phyloP scores from a whole-genome alignment of 257 asterid genomes.

The Scutellaria baicalensis region DNA sequence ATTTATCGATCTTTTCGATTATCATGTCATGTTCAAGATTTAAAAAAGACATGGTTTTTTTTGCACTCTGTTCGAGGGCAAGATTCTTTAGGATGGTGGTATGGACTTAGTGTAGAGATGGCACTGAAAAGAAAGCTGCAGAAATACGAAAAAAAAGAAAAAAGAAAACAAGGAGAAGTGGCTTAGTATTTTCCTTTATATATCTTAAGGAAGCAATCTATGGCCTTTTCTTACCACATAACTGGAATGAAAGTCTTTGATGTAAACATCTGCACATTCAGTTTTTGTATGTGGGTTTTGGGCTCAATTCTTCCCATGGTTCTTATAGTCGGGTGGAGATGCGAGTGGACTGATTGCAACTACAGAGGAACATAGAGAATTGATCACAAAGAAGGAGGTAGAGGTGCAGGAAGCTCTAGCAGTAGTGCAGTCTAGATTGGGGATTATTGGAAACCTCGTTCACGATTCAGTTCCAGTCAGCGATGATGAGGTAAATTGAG shows the following conservation, averaged over 20 bases:
- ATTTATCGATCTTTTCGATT: neutral
- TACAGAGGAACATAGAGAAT: slow-evolving; percentile 48
- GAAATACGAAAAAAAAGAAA: neutral
- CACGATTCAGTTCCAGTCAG: slow-evolving; percentile 79
- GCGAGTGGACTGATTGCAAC: slow-evolving; percentile 37
- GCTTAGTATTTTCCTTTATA: neutral
- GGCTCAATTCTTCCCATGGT: neutral
- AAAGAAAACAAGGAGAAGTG: neutral
- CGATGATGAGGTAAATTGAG: slow-evolving; percentile 52
- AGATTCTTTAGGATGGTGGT: neutral
- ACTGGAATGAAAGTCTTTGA: neutral
- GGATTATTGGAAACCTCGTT: slow-evolving; percentile 67
- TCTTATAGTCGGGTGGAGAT: slow-evolving; percentile 45
- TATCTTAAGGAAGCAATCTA: neutral
- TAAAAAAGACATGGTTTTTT: neutral
- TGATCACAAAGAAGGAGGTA: slow-evolving; percentile 38
- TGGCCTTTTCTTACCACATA: neutral
- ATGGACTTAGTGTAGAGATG: neutral
- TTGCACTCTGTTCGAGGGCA: neutral
- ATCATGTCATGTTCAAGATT: neutral
- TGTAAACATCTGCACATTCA: neutral
- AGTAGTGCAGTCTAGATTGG: slow-evolving; percentile 47
- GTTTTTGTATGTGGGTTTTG: neutral
- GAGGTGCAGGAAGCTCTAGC: slow-evolving; percentile 71
- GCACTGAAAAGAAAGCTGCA: neutral